Percentiles rank a stretch among this genome's conserved stretches.
phyloP scores from a whole-genome alignment of 2,329 filamentous ascomycete species.

The Scedosporium boydii region DNA sequence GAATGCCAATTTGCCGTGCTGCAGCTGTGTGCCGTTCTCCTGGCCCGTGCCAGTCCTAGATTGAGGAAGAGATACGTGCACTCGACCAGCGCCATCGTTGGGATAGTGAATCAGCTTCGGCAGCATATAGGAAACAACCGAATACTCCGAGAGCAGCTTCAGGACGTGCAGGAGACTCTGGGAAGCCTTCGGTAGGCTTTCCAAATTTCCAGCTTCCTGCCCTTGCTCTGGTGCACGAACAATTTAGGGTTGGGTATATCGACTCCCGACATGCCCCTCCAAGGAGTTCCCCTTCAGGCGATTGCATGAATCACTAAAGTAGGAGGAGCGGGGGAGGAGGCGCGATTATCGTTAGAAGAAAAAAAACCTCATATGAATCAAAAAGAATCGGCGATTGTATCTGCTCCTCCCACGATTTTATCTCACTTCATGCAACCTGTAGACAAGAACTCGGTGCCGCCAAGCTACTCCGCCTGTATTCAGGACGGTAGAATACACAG shows the following conservation, averaged over 20 bases:
- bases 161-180: slow-evolving; percentile 31
- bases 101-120: slow-evolving; percentile 34
- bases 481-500: neutral
- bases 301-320: neutral
- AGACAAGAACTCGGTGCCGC: neutral
- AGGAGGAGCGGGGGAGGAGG: neutral
- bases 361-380: neutral
- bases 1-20: slow-evolving; percentile 45
- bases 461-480: neutral
- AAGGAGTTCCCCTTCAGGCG: neutral
- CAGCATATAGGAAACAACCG: slow-evolving; percentile 18
- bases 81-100: slow-evolving; percentile 39
- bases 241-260: neutral
- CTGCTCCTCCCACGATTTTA: neutral
- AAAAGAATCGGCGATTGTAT: neutral
- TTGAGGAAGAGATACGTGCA: slow-evolving; percentile 40
- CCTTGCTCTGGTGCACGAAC: neutral
- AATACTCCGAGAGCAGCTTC: slow-evolving; percentile 30
- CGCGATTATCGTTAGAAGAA: neutral
- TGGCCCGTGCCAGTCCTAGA: slow-evolving; percentile 34
- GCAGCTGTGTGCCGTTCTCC: slow-evolving; percentile 45
- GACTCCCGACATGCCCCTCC: neutral
- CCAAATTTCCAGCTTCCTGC: neutral
- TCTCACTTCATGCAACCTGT: neutral
- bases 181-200: slow-evolving; percentile 10